These are phyloP conservation scores for Stenocarpella maydis DNA, from an alignment of 2,329 filamentous ascomycete genomes.

Conservation along the genomic window DNA sequence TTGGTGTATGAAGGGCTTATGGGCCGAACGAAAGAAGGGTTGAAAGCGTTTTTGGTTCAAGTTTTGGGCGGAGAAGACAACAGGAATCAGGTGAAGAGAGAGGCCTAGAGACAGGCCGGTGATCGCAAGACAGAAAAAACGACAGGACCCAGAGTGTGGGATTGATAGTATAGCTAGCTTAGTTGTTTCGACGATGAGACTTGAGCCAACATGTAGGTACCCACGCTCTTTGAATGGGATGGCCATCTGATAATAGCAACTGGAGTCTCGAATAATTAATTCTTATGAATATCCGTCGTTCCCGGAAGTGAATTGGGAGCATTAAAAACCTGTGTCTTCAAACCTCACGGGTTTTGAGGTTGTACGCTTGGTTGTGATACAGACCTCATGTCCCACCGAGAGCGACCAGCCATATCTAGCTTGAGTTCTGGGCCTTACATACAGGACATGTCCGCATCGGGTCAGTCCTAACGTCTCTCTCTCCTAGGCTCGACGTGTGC, in stretches of 20 bases:
- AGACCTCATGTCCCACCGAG: no score
- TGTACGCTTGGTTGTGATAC: no score
- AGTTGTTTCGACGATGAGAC: constrained; percentile 21
- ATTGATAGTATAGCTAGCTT: constrained; percentile 1
- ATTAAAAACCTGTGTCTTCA: neutral
- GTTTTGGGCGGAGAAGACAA: neutral
- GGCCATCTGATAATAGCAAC: constrained; percentile 34
- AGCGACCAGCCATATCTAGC: no score
- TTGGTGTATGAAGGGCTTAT: constrained; percentile 19
- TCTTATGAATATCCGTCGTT: neutral
- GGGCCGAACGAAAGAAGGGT: constrained; percentile 5
- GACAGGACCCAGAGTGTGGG: neutral
- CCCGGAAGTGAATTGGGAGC: neutral
- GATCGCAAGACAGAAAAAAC: constrained; percentile 35
- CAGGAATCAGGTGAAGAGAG: neutral
- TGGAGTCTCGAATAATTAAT: constrained; percentile 13
- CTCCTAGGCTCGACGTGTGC: no score
- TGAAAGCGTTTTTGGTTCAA: neutral
- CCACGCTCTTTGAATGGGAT: constrained; percentile 31
- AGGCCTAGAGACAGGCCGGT: constrained; percentile 3
- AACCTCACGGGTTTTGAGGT: neutral
- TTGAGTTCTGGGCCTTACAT: no score
- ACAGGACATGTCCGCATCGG: no score
- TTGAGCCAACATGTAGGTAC: constrained; percentile 17
- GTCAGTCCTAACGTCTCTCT: no score